Evolutionary conservation across 441 rosid species (phyloP), one percentile per base, ranked within the genome.

Genomic region (Gossypium davidsonii): DNA sequence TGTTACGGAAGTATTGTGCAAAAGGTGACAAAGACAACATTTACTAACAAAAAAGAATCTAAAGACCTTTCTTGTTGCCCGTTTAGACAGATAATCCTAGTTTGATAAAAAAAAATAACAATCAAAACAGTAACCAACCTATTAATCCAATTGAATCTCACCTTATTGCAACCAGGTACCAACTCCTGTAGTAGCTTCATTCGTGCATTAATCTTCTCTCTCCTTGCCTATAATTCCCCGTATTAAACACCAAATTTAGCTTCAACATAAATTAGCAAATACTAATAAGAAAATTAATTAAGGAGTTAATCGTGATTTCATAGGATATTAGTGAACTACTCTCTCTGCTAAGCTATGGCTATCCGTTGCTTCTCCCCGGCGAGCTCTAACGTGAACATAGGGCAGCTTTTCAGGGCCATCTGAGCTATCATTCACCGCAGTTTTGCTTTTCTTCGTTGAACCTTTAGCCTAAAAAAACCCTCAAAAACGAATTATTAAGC

Each of bases 321-420:
- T 49, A 15, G 6, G 17, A 55, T 39, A 51, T 49, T 68, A 68
- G 46, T 26, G 20, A 51, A 68, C 80, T 88, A 95, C 99, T 85
- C 99, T 77, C 84, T 95, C 99, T 39, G 99, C 99, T 77, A 95
- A 81, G 92, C 99, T 95, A 83, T 95, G 99, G 85, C 97, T 95
- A 82, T 95, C 98, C 0, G 99, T 92, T 18, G 99, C 99, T 83
- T 92, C 93, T 76, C 99, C 99, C 37, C 98, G 94, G 75, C 96
- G 98, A 81, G 97, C 98, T 75, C 99, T 87, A 76, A 95, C 99
- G 52, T 95, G 99, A 61, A 95, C 97, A 75, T 88, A 92, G 5
- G 99, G 99, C 31, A 95, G 90, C 78, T 84, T 87, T 85, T 89
- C 90, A 0, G 74, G 86, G n/a, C 84, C 90, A 80, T 81, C 91